Evolutionary conservation across 768 basidiomycete species (phyloP), one percentile per base, ranked within the genome.

Genomic region (Baorangia bicolor): DNA sequence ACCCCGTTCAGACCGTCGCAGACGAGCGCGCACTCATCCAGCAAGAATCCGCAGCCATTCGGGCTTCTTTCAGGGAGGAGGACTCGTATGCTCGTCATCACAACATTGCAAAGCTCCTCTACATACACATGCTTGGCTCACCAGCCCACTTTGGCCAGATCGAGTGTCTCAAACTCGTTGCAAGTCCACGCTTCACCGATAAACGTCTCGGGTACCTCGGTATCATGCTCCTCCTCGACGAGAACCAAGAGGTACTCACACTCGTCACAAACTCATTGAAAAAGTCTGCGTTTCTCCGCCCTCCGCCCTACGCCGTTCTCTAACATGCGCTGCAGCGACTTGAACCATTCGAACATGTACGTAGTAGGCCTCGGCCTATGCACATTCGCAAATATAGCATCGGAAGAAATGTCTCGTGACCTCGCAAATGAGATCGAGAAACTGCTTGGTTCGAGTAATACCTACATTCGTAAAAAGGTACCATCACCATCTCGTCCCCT

Each of bases 261-360:
- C 79, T 99, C 43, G 95, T 99, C 43, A 99, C 97, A 16, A 99
- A 99, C 70, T 97, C 94, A 30, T 75, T 99, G 64, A 99, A 99
- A 76, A 98, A 98, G 97, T 98, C 75, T 30, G 43, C 40, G 23
- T 20, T 39, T 34, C 39, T 39, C 41, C 8, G 4, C 37, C 18
- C 31, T 52, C 39, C 23, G 34, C 39, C 41, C 13, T 14, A 1
- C 18, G 27, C 35, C 38, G 45, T 55, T 40, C 43, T 55, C 63
- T 69, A 10, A 62, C 53, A 14, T 16, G 14, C 50, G 37, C 25
- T 5, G 3, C 55, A 99, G 96, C 75, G 97, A 99, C 75, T 92
- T 99, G 93, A 98, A 98, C 73, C 95, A 98, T 72, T 88, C 95
- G 2, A 98, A 98, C 74, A 97, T 97, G 92, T 98, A 98, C 71